Evolutionary conservation across 2,329 filamentous ascomycete species (phyloP), one percentile per base, ranked within the genome.

Genomic region (Cryphonectria naterciae): DNA sequence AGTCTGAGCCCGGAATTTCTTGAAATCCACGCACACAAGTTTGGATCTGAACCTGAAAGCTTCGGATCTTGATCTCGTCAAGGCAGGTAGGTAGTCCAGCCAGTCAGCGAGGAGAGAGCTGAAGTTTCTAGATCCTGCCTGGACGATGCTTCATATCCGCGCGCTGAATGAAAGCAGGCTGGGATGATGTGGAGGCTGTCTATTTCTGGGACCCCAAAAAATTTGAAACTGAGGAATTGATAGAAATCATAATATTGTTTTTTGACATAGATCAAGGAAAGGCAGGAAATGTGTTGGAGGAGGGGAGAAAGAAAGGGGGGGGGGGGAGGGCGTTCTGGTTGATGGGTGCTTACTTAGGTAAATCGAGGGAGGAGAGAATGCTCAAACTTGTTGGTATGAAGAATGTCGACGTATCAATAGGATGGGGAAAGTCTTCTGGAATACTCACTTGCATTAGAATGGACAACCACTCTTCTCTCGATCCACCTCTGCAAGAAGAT

Each of bases 271-370:
- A 49, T 25, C 32, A 43, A 43, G 35, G 58, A 35, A 8, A 22
- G 6, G 58, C n/a, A 49, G 46, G 22, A n/a, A 49, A 10, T 10
- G 19, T 22, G 17, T 49, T 19, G 41, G 15, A 13, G 41, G 39
- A 15, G 39, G 3, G 11, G 39, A 11, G 11, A 13, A 41, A 15
- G 39, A 7, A 22, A 8, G 22, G 13, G 41, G 41, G 41, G 41
- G 41, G 15, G 41, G 17, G 46, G 6, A n/a, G n/a, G 22, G 7
- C 8, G 58, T 8, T n/a, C 32, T 61, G 35, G 35, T 37, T 35
- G 56, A 43, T 43, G 17, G 68, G 68, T 64, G 68, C 41, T 56
- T 70, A 46, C 54, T 56, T 67, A 46, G 32, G 28, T 49, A 65
- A 70, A 56, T 19, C 8, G 46, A 39, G 37, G 28, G 11, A 3